A percentile compares a stretch with the other conserved stretches of the same genome.
phyloP scores from a whole-genome alignment of 2,329 filamentous ascomycete species.

The Clarireedia hainanense region DNA sequence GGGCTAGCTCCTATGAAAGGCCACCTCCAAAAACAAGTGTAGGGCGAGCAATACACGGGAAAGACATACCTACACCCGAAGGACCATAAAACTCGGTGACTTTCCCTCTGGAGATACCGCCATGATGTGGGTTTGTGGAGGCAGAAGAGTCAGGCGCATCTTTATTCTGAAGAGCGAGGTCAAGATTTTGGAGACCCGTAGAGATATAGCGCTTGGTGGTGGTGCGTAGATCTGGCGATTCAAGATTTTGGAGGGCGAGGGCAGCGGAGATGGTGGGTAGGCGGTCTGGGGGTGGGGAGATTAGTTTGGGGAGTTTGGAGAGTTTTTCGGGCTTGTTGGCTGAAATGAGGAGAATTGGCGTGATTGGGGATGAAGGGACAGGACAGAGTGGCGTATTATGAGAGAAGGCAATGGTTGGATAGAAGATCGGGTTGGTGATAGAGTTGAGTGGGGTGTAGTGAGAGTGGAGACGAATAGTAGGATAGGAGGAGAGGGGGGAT shows the following conservation, averaged over 20 bases:
- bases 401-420: background rate
- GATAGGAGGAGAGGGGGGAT: background rate
- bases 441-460: background rate
- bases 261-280: slow-evolving; percentile 71
- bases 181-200: slow-evolving; percentile 48
- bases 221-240: slow-evolving; percentile 25
- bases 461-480: background rate
- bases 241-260: slow-evolving; percentile 56
- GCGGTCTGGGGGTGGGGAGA: slow-evolving; percentile 46
- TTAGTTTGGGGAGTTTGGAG: background rate
- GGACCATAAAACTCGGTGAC: slow-evolving; percentile 85
- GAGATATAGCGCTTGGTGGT: slow-evolving; percentile 44
- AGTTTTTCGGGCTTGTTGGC: too few relatives aligned
- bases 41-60: too few relatives aligned
- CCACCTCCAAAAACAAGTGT: too few relatives aligned
- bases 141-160: slow-evolving; percentile 2
- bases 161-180: slow-evolving; percentile 37
- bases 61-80: slow-evolving; percentile 47
- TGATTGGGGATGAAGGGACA: background rate
- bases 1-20: too few relatives aligned
- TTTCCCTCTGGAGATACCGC: slow-evolving; percentile 66
- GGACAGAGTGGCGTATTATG: too few relatives aligned
- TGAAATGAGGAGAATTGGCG: background rate
- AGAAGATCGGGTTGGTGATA: background rate
- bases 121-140: slow-evolving; percentile 22